phyloP scores from a whole-genome alignment of 306 rosid genomes.

The Dicorynia guianensis region DNA sequence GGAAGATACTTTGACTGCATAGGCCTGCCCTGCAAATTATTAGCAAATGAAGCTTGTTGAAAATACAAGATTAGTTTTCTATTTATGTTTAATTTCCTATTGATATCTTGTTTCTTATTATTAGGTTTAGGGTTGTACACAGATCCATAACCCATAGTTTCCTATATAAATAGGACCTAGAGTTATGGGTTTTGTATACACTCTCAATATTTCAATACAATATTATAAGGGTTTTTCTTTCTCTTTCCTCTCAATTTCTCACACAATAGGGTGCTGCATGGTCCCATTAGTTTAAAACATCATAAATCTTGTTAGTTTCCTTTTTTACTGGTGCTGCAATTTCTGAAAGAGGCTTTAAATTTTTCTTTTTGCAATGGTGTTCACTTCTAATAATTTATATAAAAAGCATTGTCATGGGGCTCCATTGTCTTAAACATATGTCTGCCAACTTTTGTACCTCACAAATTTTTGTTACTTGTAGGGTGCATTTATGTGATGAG shows the following conservation, averaged over 20 bases:
- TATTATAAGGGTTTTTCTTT: no score
- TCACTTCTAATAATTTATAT: background rate
- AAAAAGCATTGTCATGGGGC: background rate
- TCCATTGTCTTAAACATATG: background rate
- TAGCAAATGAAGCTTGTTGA: background rate
- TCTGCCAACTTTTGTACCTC: background rate
- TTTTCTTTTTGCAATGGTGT: background rate
- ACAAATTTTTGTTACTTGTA: background rate
- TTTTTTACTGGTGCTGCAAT: background rate
- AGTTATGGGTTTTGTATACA: no score
- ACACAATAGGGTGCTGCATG: constrained; percentile 16
- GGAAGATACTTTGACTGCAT: background rate
- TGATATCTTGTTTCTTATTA: no score
- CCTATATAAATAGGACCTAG: no score
- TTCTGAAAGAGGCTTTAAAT: background rate
- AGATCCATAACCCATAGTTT: no score
- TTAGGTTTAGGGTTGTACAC: no score
- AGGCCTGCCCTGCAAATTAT: background rate
- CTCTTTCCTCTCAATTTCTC: no score
- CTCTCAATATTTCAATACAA: no score
- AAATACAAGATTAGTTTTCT: no score
- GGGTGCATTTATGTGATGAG: background rate
- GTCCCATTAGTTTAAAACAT: background rate
- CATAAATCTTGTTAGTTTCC: constrained; percentile 17
- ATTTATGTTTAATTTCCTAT: no score